Base-by-base conservation (phyloP, 306 rosid genomes). In the Gynostemma pentaphyllum region DNA sequence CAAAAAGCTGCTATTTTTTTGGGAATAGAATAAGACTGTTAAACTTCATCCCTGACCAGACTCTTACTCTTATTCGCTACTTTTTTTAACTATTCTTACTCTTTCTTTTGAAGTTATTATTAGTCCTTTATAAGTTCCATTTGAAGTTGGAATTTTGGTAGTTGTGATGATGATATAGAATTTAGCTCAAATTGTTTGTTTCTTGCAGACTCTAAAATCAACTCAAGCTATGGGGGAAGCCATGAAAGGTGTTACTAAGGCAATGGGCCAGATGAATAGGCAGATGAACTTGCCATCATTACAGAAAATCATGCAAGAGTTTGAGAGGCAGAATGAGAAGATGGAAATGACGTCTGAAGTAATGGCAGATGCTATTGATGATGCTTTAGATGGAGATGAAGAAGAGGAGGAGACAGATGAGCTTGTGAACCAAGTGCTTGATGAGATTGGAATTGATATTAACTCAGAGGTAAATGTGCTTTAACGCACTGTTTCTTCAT, bases 141-240 rank as follows among this genome's bases (percentile, higher is more conserved):
- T 11, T 37, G 19, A 22, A 34, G 4, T 18, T 7, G 29, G 12
- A 66, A 1, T 49, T 65, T 66, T 1, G 23, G 1, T 10, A 65
- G 26, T 51, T 11, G 32, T 66, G 45, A 8, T 49, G 14, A 8
- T 66, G n/a, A n/a, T n/a, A n/a, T 23, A 22, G 47, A 64, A 45
- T 30, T 22, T 64, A 12, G 51, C 40, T 46, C 54, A 45, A 36
- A 47, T 36, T 18, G 27, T 37, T 50, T 66, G 23, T 19, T 32
- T 39, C 22, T 34, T 73, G 52, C 81, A 90, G 97, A 90, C 97
- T 0, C 69, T 90, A 75, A 90, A 87, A 81, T 90, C 97, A 30
- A 90, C 97, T 45, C 97, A 85, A 76, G 91, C 97, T 0, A 90
- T 90, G 97, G 96, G 96, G 11, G 95, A 87, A 74, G 97, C 97